These are phyloP conservation scores for Lasiodiplodia sp. DNA, from an alignment of 2,329 filamentous ascomycete genomes.

Conservation along the genomic window DNA sequence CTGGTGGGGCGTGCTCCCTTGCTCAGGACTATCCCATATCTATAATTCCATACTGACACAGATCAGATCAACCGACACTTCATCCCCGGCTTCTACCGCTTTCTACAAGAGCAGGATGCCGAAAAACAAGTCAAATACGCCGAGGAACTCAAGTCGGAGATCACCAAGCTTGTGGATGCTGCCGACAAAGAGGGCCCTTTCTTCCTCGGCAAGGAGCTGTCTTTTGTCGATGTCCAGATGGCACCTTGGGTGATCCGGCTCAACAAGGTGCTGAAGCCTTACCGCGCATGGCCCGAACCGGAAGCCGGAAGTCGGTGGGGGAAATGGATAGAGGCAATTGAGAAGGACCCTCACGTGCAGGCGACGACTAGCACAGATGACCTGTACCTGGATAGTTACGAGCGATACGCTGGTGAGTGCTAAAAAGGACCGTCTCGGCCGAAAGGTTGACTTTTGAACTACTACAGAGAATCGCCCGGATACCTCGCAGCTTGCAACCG, in stretches of 20 bases:
- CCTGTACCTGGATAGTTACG: constrained; percentile 72
- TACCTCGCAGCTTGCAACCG: constrained; percentile 65
- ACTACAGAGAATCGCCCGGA: constrained; percentile 64
- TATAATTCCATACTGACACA: background rate
- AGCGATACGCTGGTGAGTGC: constrained; percentile 64
- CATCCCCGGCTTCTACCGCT: constrained; percentile 76
- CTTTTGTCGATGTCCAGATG: constrained; percentile 76
- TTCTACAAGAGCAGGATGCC: constrained; percentile 71
- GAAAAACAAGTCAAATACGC: constrained; percentile 66
- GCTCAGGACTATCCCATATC: too few species aligned
- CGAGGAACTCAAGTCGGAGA: constrained; percentile 69
- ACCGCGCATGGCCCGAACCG: constrained; percentile 71
- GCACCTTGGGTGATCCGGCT: constrained; percentile 78
- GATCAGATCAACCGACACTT: constrained; percentile 77
- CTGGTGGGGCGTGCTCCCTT: background rate
- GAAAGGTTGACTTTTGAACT: background rate
- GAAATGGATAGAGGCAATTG: constrained; percentile 74
- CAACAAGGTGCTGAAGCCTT: constrained; percentile 69
- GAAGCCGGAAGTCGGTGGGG: constrained; percentile 71
- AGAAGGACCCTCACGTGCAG: constrained; percentile 67
- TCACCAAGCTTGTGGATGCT: constrained; percentile 67
- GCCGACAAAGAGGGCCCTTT: constrained; percentile 70
- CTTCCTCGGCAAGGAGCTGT: constrained; percentile 66
- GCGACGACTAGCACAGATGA: constrained; percentile 72
- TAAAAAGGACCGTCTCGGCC: background rate